Conservation (phyloP, 495 filamentous ascomycete species). For the Ascobolus immersus region DNA sequence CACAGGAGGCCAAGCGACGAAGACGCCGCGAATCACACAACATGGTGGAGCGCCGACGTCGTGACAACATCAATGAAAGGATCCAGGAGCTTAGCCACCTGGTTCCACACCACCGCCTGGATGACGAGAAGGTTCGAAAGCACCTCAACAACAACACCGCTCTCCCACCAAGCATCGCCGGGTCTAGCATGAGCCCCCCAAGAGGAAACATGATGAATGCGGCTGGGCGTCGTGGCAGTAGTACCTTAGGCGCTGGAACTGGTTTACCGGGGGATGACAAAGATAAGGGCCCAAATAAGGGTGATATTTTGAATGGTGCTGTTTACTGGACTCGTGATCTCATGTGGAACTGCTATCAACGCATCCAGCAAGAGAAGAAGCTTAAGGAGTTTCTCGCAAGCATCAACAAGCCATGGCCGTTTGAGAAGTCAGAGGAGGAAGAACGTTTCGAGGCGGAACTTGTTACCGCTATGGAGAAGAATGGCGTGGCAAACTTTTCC, state of each 20-base stretch:
- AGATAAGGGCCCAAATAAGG: constrained; percentile 96
- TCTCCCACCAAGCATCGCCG: constrained; percentile 50
- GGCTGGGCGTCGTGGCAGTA: constrained; percentile 52
- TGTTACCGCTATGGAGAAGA: constrained; percentile 55
- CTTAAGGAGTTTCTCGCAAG: constrained; percentile 45
- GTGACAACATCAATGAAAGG: constrained; percentile 95
- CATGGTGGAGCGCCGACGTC: constrained; percentile 72
- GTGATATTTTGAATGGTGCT: constrained; percentile 89
- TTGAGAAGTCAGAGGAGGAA: constrained; percentile 75
- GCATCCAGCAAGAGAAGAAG: constrained; percentile 68
- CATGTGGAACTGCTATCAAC: constrained; percentile 82
- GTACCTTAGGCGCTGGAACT: constrained; percentile 42
- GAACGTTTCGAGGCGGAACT: constrained; percentile 84
- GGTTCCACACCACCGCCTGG: constrained; percentile 73
- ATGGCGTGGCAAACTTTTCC: constrained; percentile 38
- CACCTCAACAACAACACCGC: constrained; percentile 74
- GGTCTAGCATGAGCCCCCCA: constrained; percentile 31
- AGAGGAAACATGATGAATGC: constrained; percentile 78
- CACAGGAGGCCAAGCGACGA: constrained; percentile 79
- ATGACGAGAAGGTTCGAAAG: constrained; percentile 92
- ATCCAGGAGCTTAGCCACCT: constrained; percentile 90
- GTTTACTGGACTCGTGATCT: constrained; percentile 92
- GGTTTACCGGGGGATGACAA: constrained; percentile 85
- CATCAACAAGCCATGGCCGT: constrained; percentile 48
- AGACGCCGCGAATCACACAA: constrained; percentile 86